Evolutionary conservation across 176 grass and related monocot genomes (phyloP).

Genomic region (Melocanna baccifera): DNA sequence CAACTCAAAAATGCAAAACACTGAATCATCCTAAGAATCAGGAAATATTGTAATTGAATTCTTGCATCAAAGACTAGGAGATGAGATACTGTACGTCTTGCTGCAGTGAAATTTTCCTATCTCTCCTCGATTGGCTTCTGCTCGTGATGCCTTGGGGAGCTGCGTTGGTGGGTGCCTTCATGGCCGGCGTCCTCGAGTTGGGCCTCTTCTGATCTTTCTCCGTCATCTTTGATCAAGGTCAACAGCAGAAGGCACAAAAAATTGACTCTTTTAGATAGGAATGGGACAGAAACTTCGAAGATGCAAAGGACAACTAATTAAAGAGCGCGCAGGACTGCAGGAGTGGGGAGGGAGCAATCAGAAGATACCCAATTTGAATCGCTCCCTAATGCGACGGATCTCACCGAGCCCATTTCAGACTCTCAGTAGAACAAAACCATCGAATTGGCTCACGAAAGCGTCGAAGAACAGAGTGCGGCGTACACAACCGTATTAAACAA

Average conservation of each 20-base stretch:
- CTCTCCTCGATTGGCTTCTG: conserved; percentile 51
- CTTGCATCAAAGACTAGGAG: neutral
- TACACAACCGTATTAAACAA: neutral
- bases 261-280: neutral
- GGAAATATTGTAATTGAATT: neutral
- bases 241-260: neutral
- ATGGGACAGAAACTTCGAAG: conserved; percentile 10
- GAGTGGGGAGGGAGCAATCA: neutral
- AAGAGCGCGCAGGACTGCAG: neutral
- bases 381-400: conserved; percentile 43
- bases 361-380: conserved; percentile 58
- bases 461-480: neutral
- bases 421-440: conserved; percentile 22
- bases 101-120: conserved; percentile 75
- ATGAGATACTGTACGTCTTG: conserved; percentile 57
- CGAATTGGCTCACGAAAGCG: conserved; percentile 19
- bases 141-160: conserved; percentile 12
- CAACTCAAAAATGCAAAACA: neutral
- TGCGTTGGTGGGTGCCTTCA: conserved; percentile 18
- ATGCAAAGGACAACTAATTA: conserved; percentile 22
- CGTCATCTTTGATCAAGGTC: conserved; percentile 44
- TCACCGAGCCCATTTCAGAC: conserved; percentile 53
- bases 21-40: neutral
- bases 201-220: conserved; percentile 57
- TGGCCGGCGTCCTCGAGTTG: conserved; percentile 27